Evolutionary conservation across 371 early-diverging fungal species (phyloP).

Genomic region (Lichtheimia hyalospora): DNA sequence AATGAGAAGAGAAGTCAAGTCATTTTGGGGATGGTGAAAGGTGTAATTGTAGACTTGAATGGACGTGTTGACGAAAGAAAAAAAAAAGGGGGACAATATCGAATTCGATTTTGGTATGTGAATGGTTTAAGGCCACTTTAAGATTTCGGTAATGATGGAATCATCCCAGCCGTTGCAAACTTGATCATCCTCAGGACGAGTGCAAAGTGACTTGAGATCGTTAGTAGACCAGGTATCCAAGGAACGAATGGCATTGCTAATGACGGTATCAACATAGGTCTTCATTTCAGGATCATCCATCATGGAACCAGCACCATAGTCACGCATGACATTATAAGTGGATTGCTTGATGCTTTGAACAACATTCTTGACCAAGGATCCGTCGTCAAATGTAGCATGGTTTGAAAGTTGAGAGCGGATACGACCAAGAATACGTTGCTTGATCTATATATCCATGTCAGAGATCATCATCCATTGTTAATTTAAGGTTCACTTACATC

Average conservation of each 20-base stretch:
- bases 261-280: slow-evolving; percentile 24
- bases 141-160: slow-evolving; percentile 38
- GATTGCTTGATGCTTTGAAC: slow-evolving; percentile 29
- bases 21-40: too few relatives aligned
- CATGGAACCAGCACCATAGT: slow-evolving; percentile 34
- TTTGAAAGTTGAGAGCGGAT: slow-evolving; percentile 26
- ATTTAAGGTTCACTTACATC: slow-evolving; percentile 13
- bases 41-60: too few relatives aligned
- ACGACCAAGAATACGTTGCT: slow-evolving; percentile 40
- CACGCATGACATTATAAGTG: slow-evolving; percentile 22
- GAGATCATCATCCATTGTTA: neutral
- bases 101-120: neutral
- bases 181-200: slow-evolving; percentile 31
- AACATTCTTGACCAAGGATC: slow-evolving; percentile 30
- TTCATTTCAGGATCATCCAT: slow-evolving; percentile 26
- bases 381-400: slow-evolving; percentile 34
- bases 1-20: too few relatives aligned
- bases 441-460: slow-evolving; percentile 22
- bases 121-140: slow-evolving; percentile 47
- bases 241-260: slow-evolving; percentile 23
- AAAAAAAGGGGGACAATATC: too few relatives aligned
- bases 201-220: slow-evolving; percentile 39
- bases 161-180: slow-evolving; percentile 47
- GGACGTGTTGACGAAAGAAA: too few relatives aligned
- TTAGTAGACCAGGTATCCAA: slow-evolving; percentile 33